These are phyloP conservation scores for Boeremia exigua DNA, from an alignment of 2,329 filamentous ascomycete species.

Conservation along the genomic window DNA sequence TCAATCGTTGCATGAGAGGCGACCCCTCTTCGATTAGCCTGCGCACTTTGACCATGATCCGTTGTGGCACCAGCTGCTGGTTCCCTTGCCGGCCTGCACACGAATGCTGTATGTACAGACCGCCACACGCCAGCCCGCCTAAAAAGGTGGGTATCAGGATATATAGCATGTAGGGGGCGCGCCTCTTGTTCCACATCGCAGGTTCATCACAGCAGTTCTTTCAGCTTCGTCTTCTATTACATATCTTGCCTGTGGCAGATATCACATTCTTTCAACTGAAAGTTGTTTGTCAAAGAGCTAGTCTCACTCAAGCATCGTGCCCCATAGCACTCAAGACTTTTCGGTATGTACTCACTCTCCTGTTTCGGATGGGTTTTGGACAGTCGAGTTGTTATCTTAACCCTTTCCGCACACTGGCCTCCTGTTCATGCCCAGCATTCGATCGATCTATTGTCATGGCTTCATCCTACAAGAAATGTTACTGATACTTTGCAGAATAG, in stretches of 20 bases:
- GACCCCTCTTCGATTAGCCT: constrained; percentile 35
- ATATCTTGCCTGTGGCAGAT: constrained; percentile 47
- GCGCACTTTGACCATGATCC: constrained; percentile 32
- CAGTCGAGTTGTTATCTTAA: not conserved
- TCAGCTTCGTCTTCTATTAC: constrained; percentile 29
- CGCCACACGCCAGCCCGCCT: constrained; percentile 23
- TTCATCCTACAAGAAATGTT: not conserved
- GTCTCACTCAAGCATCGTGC: constrained; percentile 22
- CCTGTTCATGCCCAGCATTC: constrained; percentile 1
- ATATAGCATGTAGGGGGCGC: constrained; percentile 33
- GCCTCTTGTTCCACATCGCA: constrained; percentile 27
- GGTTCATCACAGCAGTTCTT: constrained; percentile 33
- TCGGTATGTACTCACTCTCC: constrained; percentile 11
- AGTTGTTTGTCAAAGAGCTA: constrained; percentile 30
- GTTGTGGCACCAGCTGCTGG: constrained; percentile 31
- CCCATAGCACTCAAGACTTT: constrained; percentile 8
- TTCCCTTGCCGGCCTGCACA: constrained; percentile 20
- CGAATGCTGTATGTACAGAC: constrained; percentile 24
- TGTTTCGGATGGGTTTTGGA: constrained; percentile 11
- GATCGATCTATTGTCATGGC: not conserved
- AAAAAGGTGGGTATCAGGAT: constrained; percentile 21
- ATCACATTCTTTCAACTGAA: constrained; percentile 40
- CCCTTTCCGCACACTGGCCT: constrained; percentile 3
- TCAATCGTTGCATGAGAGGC: constrained; percentile 32
- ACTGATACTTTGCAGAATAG: constrained; percentile 8